Conservation (phyloP, 1,284 basidiomycete genomes). For the Grifola frondosa region DNA sequence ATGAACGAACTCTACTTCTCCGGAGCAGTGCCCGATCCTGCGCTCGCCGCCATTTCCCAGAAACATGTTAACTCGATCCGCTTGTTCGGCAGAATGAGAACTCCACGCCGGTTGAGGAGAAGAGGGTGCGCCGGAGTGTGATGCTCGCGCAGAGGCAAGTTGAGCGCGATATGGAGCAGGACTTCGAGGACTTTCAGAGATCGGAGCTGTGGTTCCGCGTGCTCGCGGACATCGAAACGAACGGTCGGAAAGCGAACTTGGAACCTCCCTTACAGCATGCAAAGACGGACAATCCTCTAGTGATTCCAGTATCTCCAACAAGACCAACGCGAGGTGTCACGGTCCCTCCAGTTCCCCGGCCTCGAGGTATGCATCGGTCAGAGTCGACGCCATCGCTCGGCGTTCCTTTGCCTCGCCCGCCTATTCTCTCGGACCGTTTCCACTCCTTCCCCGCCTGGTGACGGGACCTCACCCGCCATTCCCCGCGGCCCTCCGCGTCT, state of each 20-base stretch:
- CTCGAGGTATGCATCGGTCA: conserved; percentile 31
- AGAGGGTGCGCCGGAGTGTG: conserved; percentile 72
- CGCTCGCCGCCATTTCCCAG: conserved; percentile 64
- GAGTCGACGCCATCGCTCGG: conserved; percentile 39
- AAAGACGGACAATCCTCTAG: too few species aligned
- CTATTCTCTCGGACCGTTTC: not conserved
- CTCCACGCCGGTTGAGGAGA: conserved; percentile 49
- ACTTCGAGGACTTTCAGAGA: conserved; percentile 84
- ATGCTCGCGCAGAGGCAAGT: conserved; percentile 84
- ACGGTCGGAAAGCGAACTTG: conserved; percentile 15
- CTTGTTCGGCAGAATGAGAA: conserved; percentile 56
- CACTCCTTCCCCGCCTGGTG: not conserved
- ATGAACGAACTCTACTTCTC: conserved; percentile 87
- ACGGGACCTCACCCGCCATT: conserved; percentile 12
- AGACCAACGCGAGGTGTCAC: too few species aligned
- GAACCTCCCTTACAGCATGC: conserved; percentile 5
- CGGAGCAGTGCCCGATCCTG: conserved; percentile 53
- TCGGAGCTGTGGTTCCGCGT: conserved; percentile 92
- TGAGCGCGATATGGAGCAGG: conserved; percentile 87
- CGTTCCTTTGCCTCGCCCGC: conserved; percentile 33
- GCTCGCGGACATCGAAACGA: conserved; percentile 64
- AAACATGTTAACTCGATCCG: conserved; percentile 71
- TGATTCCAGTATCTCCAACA: too few species aligned
- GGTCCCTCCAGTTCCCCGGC: conserved; percentile 9
- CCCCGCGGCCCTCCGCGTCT: conserved; percentile 42